These are phyloP conservation scores for Aspergillus bridgeri DNA, from an alignment of 495 filamentous ascomycete species.

Conservation along the genomic window DNA sequence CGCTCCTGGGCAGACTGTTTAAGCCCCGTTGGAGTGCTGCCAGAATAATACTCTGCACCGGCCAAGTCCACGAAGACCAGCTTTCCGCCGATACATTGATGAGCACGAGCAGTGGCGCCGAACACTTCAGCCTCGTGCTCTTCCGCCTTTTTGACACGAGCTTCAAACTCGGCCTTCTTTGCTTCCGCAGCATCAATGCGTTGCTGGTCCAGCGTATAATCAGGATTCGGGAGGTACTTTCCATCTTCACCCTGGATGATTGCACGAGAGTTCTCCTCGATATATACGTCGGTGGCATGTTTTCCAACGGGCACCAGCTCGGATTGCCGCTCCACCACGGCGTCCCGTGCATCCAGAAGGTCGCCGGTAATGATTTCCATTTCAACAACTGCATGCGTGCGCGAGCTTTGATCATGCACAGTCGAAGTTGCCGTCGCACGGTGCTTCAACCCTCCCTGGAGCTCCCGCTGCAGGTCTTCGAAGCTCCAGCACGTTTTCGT, in stretches of 20 bases:
- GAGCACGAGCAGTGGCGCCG: neutral
- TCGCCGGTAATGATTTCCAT: slow-evolving; percentile 19
- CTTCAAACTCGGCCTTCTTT: slow-evolving; percentile 22
- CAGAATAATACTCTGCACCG: slow-evolving; percentile 22
- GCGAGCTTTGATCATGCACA: slow-evolving; percentile 27
- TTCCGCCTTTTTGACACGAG: slow-evolving; percentile 18
- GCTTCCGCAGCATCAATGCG: slow-evolving; percentile 24
- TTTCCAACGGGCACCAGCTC: slow-evolving; percentile 27
- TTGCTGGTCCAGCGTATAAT: slow-evolving; percentile 17
- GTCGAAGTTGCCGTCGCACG: slow-evolving; percentile 21
- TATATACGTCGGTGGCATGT: slow-evolving; percentile 22
- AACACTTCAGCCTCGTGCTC: slow-evolving; percentile 10
- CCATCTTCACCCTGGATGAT: slow-evolving; percentile 12
- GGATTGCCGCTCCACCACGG: slow-evolving; percentile 21
- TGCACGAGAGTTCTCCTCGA: slow-evolving; percentile 17
- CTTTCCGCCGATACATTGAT: slow-evolving; percentile 22
- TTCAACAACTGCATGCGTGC: slow-evolving; percentile 26
- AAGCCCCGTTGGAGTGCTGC: slow-evolving; percentile 4
- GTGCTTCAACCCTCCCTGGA: slow-evolving; percentile 14
- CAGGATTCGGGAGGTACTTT: slow-evolving; percentile 18
- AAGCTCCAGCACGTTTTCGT: slow-evolving; percentile 25
- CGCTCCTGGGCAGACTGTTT: slow-evolving; percentile 24
- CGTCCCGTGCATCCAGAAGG: slow-evolving; percentile 18
- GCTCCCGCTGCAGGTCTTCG: slow-evolving; percentile 13
- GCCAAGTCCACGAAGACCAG: slow-evolving; percentile 30